Conservation (phyloP, 2,329 filamentous ascomycete genomes). For the Ascochyta koolunga region DNA sequence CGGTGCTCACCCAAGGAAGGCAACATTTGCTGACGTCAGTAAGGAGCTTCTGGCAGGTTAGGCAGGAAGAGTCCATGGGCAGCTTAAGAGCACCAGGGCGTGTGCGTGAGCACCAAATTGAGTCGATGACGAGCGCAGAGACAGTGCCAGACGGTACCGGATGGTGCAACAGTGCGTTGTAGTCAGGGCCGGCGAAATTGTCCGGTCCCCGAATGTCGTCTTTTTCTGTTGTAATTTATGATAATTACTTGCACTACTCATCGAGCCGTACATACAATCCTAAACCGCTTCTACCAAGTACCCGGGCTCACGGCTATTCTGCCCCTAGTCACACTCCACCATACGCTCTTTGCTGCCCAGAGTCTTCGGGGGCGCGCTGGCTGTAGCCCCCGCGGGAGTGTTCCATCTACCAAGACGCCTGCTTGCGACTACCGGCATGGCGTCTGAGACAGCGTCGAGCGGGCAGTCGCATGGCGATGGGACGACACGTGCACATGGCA, state of each 20-base stretch:
- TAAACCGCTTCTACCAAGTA: not conserved
- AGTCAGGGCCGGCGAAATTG: no score
- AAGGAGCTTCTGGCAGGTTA: no score
- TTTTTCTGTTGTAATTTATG: constrained; percentile 19
- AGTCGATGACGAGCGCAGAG: constrained; percentile 23
- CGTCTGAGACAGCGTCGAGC: constrained; percentile 19
- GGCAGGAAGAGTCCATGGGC: not conserved
- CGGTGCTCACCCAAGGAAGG: not conserved
- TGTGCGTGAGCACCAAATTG: not conserved
- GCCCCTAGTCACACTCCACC: constrained; percentile 4
- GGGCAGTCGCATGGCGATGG: constrained; percentile 18
- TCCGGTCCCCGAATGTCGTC: constrained; percentile 19
- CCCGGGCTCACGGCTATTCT: not conserved
- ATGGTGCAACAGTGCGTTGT: constrained; percentile 10
- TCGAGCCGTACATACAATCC: not conserved
- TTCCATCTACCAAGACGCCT: constrained; percentile 13
- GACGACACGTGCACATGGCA: constrained; percentile 15
- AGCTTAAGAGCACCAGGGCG: not conserved
- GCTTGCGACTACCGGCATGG: constrained; percentile 19
- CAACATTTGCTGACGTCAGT: not conserved
- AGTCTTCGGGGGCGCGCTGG: constrained; percentile 31
- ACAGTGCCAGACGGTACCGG: not conserved
- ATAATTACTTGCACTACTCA: not conserved
- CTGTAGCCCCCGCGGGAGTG: constrained; percentile 20
- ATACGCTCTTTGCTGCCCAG: constrained; percentile 27